phyloP scores from a whole-genome alignment of 2,329 filamentous ascomycete genomes.

The Neophaeococcomyces aloes region DNA sequence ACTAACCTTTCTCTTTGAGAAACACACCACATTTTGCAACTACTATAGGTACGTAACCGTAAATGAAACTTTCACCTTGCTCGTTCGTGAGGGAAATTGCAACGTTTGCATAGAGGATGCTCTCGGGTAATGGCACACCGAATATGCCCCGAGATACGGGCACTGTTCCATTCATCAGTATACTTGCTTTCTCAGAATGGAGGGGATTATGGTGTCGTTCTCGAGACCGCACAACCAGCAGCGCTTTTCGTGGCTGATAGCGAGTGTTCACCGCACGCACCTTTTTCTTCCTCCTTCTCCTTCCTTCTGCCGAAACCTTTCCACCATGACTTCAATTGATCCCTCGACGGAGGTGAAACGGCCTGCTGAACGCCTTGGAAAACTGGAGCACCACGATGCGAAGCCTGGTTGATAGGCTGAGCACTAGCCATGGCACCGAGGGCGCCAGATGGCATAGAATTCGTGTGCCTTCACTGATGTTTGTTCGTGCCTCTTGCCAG shows the following conservation, averaged over 20 bases:
- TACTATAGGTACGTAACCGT: slow-evolving; percentile 96
- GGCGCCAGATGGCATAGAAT: slow-evolving; percentile 2
- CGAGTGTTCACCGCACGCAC: slow-evolving; percentile 31
- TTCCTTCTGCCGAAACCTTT: slow-evolving; percentile 74
- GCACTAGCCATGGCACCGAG: slow-evolving; percentile 6
- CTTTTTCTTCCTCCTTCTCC: slow-evolving; percentile 54
- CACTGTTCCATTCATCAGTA: slow-evolving; percentile 13
- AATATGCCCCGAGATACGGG: slow-evolving; percentile 58
- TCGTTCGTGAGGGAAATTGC: slow-evolving; percentile 93
- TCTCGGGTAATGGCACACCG: slow-evolving; percentile 81
- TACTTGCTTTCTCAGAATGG: background rate
- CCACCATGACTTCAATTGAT: slow-evolving; percentile 94
- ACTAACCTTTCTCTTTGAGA: slow-evolving; percentile 88
- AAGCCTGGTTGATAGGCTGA: slow-evolving; percentile 6
- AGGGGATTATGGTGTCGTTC: too few relatives aligned
- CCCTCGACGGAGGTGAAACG: slow-evolving; percentile 67
- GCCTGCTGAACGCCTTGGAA: slow-evolving; percentile 21
- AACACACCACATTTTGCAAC: slow-evolving; percentile 97
- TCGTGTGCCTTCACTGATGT: too few relatives aligned
- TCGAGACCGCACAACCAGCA: background rate
- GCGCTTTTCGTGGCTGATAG: background rate
- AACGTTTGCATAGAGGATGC: slow-evolving; percentile 95
- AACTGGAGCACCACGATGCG: slow-evolving; percentile 4
- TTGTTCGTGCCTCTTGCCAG: too few relatives aligned
- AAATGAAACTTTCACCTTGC: slow-evolving; percentile 89